These are phyloP conservation scores for Glebionis coronaria DNA, from an alignment of 129 eudicot genomes.

Conservation along the genomic window DNA sequence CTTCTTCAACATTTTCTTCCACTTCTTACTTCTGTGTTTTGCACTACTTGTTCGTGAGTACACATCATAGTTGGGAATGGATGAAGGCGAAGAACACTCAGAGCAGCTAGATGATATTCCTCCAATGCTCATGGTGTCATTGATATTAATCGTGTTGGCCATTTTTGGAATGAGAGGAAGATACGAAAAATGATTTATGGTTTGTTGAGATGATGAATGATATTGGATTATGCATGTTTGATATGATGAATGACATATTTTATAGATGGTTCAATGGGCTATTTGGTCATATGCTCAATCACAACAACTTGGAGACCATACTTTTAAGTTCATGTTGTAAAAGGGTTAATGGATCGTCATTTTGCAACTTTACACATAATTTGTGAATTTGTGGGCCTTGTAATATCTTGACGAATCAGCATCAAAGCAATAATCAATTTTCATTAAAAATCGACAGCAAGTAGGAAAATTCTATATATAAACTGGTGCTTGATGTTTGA, in stretches of 20 bases:
- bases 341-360: neutral
- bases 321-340: too few relatives aligned
- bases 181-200: neutral
- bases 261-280: conserved; percentile 14
- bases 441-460: neutral
- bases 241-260: neutral
- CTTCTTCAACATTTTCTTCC: conserved; percentile 51
- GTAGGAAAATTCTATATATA: conserved; percentile 8
- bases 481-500: neutral
- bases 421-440: neutral
- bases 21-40: conserved; percentile 17
- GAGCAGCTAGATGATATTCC: conserved; percentile 17
- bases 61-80: conserved; percentile 48
- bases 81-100: conserved; percentile 23
- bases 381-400: neutral
- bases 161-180: neutral
- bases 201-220: neutral
- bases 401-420: neutral
- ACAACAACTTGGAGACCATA: too few relatives aligned
- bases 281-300: neutral
- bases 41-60: conserved; percentile 28
- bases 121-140: conserved; percentile 1
- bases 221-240: neutral
- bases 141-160: neutral
- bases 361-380: neutral